phyloP scores from a whole-genome alignment of 2,329 filamentous ascomycete species.

The Gliomastix tumulicola region DNA sequence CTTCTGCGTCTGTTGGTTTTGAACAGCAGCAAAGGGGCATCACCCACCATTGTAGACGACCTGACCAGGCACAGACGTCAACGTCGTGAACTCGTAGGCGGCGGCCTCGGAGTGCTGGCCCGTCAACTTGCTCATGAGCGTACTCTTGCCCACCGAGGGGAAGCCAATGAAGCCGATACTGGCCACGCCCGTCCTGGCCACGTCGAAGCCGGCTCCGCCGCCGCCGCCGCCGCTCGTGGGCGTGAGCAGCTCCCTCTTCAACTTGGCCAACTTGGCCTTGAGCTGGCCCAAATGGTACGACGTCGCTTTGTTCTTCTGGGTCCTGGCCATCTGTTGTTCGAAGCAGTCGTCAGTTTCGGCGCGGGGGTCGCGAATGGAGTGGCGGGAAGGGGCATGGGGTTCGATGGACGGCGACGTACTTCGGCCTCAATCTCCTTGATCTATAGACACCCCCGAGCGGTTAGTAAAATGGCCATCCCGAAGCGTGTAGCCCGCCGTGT shows the following conservation, averaged over 20 bases:
- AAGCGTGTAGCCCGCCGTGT: too few relatives aligned
- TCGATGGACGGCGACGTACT: too few relatives aligned
- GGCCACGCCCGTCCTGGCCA: constrained; percentile 93
- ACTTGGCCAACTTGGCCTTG: constrained; percentile 96
- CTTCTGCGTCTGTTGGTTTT: neutral
- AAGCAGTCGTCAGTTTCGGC: too few relatives aligned
- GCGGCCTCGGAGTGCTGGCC: constrained; percentile 96
- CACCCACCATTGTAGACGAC: constrained; percentile 80
- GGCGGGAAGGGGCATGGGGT: too few relatives aligned
- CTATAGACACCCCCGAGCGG: constrained; percentile 41
- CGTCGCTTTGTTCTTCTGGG: constrained; percentile 95
- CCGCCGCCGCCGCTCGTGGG: constrained; percentile 79
- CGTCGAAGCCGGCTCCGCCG: constrained; percentile 87
- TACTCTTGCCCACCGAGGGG: constrained; percentile 97
- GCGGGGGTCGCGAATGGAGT: too few relatives aligned
- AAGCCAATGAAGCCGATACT: constrained; percentile 98
- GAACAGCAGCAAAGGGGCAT: too few relatives aligned
- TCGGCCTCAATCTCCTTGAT: constrained; percentile 97
- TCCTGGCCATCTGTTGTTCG: constrained; percentile 72
- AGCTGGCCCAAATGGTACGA: constrained; percentile 92
- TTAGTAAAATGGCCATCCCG: constrained; percentile 3
- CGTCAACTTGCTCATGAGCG: constrained; percentile 88
- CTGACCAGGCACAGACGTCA: constrained; percentile 95
- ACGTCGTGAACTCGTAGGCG: constrained; percentile 96
- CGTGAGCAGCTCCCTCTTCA: constrained; percentile 92